Conservation (phyloP, 2,329 filamentous ascomycete species). For the Madurella mycetomatis region DNA sequence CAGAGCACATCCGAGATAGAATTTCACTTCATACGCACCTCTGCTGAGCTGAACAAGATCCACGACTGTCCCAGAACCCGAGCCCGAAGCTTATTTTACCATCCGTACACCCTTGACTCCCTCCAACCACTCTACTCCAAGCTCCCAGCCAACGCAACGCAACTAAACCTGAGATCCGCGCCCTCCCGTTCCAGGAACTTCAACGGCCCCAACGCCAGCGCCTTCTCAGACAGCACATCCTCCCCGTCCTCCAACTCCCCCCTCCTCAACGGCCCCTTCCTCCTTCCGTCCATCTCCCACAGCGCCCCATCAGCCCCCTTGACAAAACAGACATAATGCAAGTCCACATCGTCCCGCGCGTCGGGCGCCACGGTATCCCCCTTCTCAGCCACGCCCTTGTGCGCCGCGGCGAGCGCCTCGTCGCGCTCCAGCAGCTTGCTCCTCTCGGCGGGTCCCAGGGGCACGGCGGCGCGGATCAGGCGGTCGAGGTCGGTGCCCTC, state of each 20-base stretch:
- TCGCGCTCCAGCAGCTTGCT: conserved; percentile 74
- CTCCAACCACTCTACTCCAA: conserved; percentile 37
- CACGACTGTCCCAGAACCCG: too few species aligned
- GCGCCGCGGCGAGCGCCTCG: conserved; percentile 68
- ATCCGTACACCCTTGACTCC: background rate
- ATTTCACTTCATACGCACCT: too few species aligned
- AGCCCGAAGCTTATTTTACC: background rate
- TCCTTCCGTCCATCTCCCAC: conserved; percentile 57
- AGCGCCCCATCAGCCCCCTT: conserved; percentile 62
- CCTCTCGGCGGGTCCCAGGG: conserved; percentile 61
- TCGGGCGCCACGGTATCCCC: conserved; percentile 77
- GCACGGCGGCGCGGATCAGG: conserved; percentile 66
- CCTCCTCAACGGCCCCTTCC: conserved; percentile 53
- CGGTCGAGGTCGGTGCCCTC: conserved; percentile 54
- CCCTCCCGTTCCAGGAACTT: conserved; percentile 54
- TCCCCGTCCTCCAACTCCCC: conserved; percentile 56
- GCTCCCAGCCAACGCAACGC: conserved; percentile 50
- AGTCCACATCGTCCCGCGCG: conserved; percentile 76
- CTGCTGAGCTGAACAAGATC: too few species aligned
- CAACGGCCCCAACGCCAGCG: conserved; percentile 63
- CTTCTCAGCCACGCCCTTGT: conserved; percentile 68
- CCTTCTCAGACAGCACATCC: conserved; percentile 71
- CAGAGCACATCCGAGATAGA: too few species aligned
- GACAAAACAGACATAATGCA: conserved; percentile 95
- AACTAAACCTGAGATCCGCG: conserved; percentile 55